Base-by-base conservation (phyloP, 1,139 yeast species). In the Blastobotrys apis region DNA sequence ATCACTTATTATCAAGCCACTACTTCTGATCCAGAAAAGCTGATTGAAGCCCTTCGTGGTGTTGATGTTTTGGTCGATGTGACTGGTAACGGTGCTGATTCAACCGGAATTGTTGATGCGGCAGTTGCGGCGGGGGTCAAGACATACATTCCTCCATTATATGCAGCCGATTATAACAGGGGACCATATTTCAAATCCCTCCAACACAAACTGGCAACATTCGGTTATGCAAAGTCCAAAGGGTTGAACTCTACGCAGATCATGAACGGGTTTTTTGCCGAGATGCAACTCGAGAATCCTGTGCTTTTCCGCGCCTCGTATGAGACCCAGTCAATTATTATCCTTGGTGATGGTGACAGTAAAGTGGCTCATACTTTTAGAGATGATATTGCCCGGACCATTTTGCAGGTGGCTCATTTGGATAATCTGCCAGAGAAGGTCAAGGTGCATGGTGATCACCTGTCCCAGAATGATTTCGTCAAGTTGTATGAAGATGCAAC, bases 121-220 rank as follows among this genome's bases (percentile, higher is more conserved):
- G 69, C 73, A 2, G 55, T 56, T 4, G 57, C 57, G 15, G 71
- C 72, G 34, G 71, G 58, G 9, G 78, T 80, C 37, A 73, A 75
- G 57, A 55, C 78, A 26, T 79, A 71, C 61, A 70, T 80, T 46
- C 82, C 85, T 29, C 74, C 84, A 3, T 84, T 79, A 55, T 80
- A 75, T 54, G 86, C 86, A 34, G 56, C 66, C 27, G 78, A 77
- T 41, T 49, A 69, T 32, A n/a, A n/a, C n/a, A n/a, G n/a, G n/a
- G n/a, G n/a, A n/a, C n/a, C n/a, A n/a, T n/a, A n/a, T n/a, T n/a
- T n/a, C n/a, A n/a, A n/a, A n/a, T n/a, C n/a, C n/a, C n/a, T n/a
- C n/a, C n/a, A n/a, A n/a, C n/a, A n/a, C n/a, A n/a, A n/a, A n/a
- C n/a, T n/a, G n/a, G n/a, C n/a, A n/a, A n/a, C n/a, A n/a, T n/a